Conservation (phyloP, 1,139 yeast genomes). For the Diutina pseudorugosa region DNA sequence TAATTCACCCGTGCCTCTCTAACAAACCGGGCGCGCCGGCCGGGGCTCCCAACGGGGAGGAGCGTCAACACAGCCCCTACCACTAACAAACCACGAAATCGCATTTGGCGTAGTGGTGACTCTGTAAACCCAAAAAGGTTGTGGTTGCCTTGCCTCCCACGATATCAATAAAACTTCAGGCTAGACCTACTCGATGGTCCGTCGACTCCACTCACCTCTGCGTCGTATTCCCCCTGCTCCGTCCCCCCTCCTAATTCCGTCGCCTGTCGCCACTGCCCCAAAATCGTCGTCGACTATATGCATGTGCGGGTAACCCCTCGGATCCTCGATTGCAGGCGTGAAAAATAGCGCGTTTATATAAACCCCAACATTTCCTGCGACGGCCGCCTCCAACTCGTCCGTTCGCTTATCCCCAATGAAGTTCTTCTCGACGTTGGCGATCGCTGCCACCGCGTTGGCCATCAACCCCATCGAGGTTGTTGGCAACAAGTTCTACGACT, state of each 20-base stretch:
- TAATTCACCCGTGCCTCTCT: not conserved
- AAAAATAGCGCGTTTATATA: not conserved
- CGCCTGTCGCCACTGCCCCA: too few relatives aligned
- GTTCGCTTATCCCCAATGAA: not conserved
- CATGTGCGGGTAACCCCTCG: not conserved
- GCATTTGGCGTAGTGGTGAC: too few relatives aligned
- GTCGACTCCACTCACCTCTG: too few relatives aligned
- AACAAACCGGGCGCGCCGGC: too few relatives aligned
- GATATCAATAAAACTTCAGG: too few relatives aligned
- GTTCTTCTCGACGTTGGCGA: conserved; percentile 1
- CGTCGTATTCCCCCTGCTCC: too few relatives aligned
- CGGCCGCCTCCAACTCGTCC: not conserved
- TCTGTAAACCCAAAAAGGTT: too few relatives aligned
- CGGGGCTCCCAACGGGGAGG: not conserved
- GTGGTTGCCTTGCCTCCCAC: too few relatives aligned
- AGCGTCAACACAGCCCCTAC: not conserved
- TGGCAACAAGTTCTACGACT: conserved; percentile 70
- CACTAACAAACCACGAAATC: too few relatives aligned
- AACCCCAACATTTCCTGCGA: not conserved
- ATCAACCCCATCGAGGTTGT: conserved; percentile 34
- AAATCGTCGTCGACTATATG: too few relatives aligned
- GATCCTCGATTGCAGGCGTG: not conserved
- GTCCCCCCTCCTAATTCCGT: too few relatives aligned
- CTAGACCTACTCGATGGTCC: too few relatives aligned
- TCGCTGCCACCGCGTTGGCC: conserved; percentile 2